A percentile compares a stretch with the other conserved stretches of the same genome.
phyloP scores from a whole-genome alignment of 139 green algal species.

The Pleodorina starrii region DNA sequence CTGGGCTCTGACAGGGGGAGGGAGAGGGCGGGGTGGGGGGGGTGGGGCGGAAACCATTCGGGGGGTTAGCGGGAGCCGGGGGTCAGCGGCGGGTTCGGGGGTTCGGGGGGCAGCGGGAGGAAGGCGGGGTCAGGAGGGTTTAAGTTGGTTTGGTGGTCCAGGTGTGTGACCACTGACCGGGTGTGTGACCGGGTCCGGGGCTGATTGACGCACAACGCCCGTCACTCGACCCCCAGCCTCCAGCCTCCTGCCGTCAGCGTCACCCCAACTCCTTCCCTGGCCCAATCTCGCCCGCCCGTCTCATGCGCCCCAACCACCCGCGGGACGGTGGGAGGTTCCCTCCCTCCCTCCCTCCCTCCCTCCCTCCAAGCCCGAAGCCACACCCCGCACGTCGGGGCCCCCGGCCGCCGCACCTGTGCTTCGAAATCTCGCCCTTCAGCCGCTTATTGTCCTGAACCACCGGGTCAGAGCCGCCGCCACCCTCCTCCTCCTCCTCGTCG shows the following conservation, averaged over 20 bases:
- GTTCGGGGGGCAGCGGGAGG: too few species aligned
- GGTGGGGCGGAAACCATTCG: too few species aligned
- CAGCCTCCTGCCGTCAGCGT: neutral
- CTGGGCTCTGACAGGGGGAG: slow-evolving; percentile 83
- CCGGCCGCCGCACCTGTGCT: slow-evolving; percentile 35
- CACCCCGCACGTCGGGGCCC: neutral
- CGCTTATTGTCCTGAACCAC: slow-evolving; percentile 65
- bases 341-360: neutral
- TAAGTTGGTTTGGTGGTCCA: too few species aligned
- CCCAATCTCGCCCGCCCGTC: neutral
- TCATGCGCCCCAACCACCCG: neutral
- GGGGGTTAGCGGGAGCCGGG: too few species aligned
- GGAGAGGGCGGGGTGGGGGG: too few species aligned
- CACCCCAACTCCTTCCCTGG: neutral
- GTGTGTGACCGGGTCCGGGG: too few species aligned
- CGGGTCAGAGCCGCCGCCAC: slow-evolving; percentile 35
- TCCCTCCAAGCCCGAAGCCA: neutral
- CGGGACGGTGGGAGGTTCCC: too few species aligned
- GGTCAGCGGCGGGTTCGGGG: too few species aligned
- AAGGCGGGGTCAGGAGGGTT: too few species aligned
- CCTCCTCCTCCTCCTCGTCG: slow-evolving; percentile 49
- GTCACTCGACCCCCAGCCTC: too few species aligned
- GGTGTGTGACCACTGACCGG: too few species aligned
- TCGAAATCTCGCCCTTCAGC: slow-evolving; percentile 68
- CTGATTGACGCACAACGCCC: too few species aligned